A percentile compares a stretch with the other conserved stretches of the same genome.
phyloP scores from a whole-genome alignment of 2,329 filamentous ascomycete genomes.

The Chaetomium olivaceum region DNA sequence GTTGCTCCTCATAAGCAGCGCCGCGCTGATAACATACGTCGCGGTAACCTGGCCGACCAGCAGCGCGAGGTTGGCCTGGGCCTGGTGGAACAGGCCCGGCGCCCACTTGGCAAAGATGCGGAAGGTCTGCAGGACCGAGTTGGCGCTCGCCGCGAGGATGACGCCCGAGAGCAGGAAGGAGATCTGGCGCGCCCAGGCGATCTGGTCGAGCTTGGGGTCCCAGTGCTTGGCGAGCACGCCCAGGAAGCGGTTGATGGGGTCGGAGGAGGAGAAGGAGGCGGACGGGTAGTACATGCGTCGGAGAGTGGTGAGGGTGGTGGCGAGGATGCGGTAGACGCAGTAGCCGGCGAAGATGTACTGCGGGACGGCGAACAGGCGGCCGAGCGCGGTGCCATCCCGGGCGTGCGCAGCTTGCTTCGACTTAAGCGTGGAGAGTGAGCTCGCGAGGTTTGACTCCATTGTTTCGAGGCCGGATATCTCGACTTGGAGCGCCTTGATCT shows the following conservation, averaged over 20 bases:
- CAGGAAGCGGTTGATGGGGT: constrained; percentile 82
- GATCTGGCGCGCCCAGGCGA: constrained; percentile 81
- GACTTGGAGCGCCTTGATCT: constrained; percentile 64
- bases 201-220: constrained; percentile 78
- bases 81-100: constrained; percentile 69
- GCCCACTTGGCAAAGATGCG: constrained; percentile 76
- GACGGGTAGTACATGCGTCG: constrained; percentile 56
- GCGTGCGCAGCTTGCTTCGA: constrained; percentile 63
- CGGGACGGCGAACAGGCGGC: constrained; percentile 62
- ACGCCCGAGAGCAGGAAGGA: constrained; percentile 80
- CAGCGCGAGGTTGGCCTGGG: constrained; percentile 76
- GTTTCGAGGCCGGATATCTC: constrained; percentile 79
- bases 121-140: constrained; percentile 81
- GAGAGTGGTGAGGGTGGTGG: constrained; percentile 68
- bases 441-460: constrained; percentile 72
- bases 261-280: constrained; percentile 64
- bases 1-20: constrained; percentile 74
- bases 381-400: constrained; percentile 66
- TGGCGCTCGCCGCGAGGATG: constrained; percentile 79
- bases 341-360: constrained; percentile 75
- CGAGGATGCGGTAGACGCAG: constrained; percentile 79
- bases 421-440: constrained; percentile 64
- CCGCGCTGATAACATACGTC: constrained; percentile 81
- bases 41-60: constrained; percentile 78
- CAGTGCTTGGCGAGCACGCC: constrained; percentile 79